These are phyloP conservation scores for Moringa oleifera DNA, from an alignment of 345 rosid species.

Conservation along the genomic window DNA sequence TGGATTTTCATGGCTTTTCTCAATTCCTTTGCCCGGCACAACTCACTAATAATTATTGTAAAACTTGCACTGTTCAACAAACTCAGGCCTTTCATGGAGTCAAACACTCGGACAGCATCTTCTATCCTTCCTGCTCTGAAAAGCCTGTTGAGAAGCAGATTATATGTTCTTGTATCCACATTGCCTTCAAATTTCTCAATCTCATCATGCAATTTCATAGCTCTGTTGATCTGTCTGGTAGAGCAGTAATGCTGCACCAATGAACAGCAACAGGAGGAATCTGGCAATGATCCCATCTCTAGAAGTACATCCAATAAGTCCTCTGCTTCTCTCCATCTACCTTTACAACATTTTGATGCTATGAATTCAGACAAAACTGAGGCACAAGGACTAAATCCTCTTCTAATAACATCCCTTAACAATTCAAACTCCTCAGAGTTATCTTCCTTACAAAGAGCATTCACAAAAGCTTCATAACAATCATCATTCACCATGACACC, in stretches of 20 bases:
- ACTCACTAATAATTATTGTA: constrained; percentile 38
- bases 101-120: constrained; percentile 44
- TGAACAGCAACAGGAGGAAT: constrained; percentile 35
- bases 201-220: constrained; percentile 37
- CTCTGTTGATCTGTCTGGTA: constrained; percentile 41
- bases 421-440: constrained; percentile 24
- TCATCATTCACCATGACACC: constrained; percentile 31
- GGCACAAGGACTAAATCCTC: constrained; percentile 40
- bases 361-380: constrained; percentile 37
- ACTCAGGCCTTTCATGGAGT: constrained; percentile 39
- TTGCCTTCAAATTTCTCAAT: constrained; percentile 42
- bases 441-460: constrained; percentile 46
- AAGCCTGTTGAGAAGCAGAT: constrained; percentile 40
- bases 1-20: constrained; percentile 67
- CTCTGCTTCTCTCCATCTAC: constrained; percentile 51
- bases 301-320: constrained; percentile 42
- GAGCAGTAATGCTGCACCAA: constrained; percentile 52
- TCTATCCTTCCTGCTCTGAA: constrained; percentile 35
- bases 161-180: constrained; percentile 45
- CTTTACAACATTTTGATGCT: constrained; percentile 34
- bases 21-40: constrained; percentile 45
- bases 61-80: constrained; percentile 41
- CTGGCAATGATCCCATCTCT: constrained; percentile 45
- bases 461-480: constrained; percentile 36
- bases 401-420: constrained; percentile 39